A percentile compares a stretch with the other conserved stretches of the same genome.
Evolutionary conservation across 1,139 yeast genomes (phyloP).

Genomic region (Kazachstania sp.): DNA sequence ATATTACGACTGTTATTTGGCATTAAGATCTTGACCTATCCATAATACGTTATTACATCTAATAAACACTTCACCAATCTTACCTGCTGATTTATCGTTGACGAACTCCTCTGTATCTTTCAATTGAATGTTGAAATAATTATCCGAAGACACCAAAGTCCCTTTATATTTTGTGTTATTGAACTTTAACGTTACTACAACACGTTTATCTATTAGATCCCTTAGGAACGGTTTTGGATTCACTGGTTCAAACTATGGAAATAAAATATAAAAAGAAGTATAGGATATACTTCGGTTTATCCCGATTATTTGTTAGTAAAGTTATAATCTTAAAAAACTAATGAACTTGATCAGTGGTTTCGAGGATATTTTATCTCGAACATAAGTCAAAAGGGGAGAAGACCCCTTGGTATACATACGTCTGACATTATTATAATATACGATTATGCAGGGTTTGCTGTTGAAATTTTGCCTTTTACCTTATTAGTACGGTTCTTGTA

Average conservation of each 20-base stretch:
- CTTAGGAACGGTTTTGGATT: constrained; percentile 90
- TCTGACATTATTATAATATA: constrained; percentile 4
- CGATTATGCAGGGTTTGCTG: neutral
- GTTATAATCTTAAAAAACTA: neutral
- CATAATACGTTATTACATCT: constrained; percentile 75
- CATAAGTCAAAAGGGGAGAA: too few relatives aligned
- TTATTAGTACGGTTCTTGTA: neutral
- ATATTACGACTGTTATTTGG: neutral
- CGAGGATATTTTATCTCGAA: too few relatives aligned
- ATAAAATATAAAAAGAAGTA: neutral
- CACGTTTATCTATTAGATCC: constrained; percentile 57
- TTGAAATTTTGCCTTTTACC: neutral
- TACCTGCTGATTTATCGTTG: constrained; percentile 46
- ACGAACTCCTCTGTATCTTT: constrained; percentile 60
- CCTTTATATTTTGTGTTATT: constrained; percentile 89
- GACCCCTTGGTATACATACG: constrained; percentile 1
- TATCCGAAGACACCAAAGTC: constrained; percentile 70
- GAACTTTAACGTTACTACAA: constrained; percentile 88
- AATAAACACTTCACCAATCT: constrained; percentile 74
- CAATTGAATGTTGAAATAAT: constrained; percentile 84
- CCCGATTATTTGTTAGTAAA: neutral
- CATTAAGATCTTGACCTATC: constrained; percentile 36
- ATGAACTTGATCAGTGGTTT: neutral
- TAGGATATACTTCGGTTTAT: neutral
- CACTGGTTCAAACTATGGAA: constrained; percentile 52